Evolutionary conservation across 2,329 filamentous ascomycete species (phyloP).

Genomic region (Tolypocladium sp.): DNA sequence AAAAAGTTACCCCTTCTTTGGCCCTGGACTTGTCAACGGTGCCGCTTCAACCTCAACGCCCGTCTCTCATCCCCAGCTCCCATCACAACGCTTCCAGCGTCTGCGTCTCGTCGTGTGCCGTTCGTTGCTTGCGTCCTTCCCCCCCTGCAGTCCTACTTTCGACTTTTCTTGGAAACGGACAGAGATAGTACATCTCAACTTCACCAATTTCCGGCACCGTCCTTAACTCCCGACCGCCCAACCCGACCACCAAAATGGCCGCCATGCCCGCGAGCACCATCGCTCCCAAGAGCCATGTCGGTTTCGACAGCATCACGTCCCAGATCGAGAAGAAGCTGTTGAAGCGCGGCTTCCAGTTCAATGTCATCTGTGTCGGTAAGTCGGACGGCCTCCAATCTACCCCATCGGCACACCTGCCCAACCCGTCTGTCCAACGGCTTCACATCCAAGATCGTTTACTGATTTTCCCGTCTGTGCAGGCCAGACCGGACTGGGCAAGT

Average conservation of each 20-base stretch:
- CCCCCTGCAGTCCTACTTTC: conserved; percentile 14
- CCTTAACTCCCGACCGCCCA: not conserved
- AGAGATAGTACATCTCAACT: conserved; percentile 12
- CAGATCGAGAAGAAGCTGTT: conserved; percentile 99
- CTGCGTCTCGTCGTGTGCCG: not conserved
- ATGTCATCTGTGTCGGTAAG: conserved; percentile 98
- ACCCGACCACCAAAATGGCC: conserved; percentile 33
- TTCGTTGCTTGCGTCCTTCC: conserved; percentile 3
- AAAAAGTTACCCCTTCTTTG: conserved; percentile 27
- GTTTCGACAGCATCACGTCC: conserved; percentile 99
- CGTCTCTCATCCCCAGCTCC: conserved; percentile 1
- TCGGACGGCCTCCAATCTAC: conserved; percentile 15
- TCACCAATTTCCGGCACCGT: conserved; percentile 11
- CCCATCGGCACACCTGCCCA: not conserved
- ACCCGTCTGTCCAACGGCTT: not conserved
- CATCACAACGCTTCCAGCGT: conserved; percentile 2
- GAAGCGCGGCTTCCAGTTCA: conserved; percentile 99
- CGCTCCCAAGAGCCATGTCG: conserved; percentile 95
- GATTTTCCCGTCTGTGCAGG: conserved; percentile 41
- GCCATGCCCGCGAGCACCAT: conserved; percentile 60
- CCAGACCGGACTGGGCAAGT: conserved; percentile 97
- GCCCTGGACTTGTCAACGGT: conserved; percentile 1
- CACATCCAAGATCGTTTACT: conserved; percentile 6
- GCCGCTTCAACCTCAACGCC: conserved; percentile 3
- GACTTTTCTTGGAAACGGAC: conserved; percentile 26